These are phyloP conservation scores for Mortierella alpina DNA, from an alignment of 192 early-diverging fungal genomes.

Conservation along the genomic window DNA sequence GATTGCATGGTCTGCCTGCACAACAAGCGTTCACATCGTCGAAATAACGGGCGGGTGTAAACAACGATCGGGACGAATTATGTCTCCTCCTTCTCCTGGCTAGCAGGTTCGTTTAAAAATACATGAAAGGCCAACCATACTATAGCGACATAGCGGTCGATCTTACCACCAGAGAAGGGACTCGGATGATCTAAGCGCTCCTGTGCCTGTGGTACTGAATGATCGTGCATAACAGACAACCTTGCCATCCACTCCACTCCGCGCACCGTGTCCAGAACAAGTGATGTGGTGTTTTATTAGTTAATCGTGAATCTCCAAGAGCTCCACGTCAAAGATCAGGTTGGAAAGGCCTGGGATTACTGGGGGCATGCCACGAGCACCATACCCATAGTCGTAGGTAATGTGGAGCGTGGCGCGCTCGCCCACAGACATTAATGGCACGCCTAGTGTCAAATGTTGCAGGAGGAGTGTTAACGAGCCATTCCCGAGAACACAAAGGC, in stretches of 20 bases:
- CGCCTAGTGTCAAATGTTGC: constrained; percentile 68
- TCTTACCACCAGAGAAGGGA: neutral
- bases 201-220: too few relatives aligned
- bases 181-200: neutral
- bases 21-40: too few relatives aligned
- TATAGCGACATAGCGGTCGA: neutral
- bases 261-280: too few relatives aligned
- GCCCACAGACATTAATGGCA: constrained; percentile 93
- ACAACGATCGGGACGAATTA: neutral
- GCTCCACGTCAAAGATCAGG: constrained; percentile 88
- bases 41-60: too few relatives aligned
- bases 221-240: too few relatives aligned
- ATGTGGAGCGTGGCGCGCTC: constrained; percentile 88
- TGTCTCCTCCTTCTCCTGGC: neutral
- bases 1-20: too few relatives aligned
- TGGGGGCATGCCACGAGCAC: constrained; percentile 77
- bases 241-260: too few relatives aligned
- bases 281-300: too few relatives aligned
- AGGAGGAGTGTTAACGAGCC: neutral
- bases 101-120: neutral
- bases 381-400: constrained; percentile 87
- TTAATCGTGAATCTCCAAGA: constrained; percentile 65
- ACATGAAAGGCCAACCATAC: neutral
- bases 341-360: constrained; percentile 85
- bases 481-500: neutral